Evolutionary conservation across 2,329 filamentous ascomycete species (phyloP), one percentile per base, ranked within the genome.

Genomic region (Talaromyces sp.): DNA sequence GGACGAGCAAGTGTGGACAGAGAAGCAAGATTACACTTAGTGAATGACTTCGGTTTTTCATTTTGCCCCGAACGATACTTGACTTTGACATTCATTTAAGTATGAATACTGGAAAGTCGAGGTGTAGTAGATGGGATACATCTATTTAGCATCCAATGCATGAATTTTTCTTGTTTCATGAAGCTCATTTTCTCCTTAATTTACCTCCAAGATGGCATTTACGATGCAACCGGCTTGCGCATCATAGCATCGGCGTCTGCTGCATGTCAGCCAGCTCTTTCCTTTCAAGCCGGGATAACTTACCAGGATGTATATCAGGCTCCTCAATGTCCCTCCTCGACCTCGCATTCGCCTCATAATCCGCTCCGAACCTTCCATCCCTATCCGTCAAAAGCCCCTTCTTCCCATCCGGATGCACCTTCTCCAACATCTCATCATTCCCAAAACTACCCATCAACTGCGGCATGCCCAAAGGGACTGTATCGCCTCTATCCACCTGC

Each of bases 401-500:
- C 56, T 79, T 75, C 73, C 47, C 68, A 3, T 22, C 70, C 59
- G 70, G 64, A 62, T 70, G 56, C 3, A 70, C 70, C 66, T 68
- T 45, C 54, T 70, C 65, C 19, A 74, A 71, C 35, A 64, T 70
- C 43, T 70, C 73, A 37, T 73, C 69, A 17, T 72, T 70, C 3
- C 68, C 74, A 68, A 82, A 88, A 71, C 87, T 89, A 67, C 83
- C 86, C 85, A 90, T 89, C 69, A 90, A 76, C 76, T 88, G 77
- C 63, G 88, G 87, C 67, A 78, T 73, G 0, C 88, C 87, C 68
- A 89, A 72, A 1, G 88, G 88, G 62, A 90, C 71, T 61, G 79
- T 76, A 72, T 94, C 87, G 0, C 91, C 91, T 6, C 85, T 81
- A 77, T 96, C 92, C 17, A 89, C 86, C 83, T 96, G 91, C 92